Percentiles rank a stretch among this genome's conserved stretches.
Evolutionary conservation across 192 early-diverging fungal genomes (phyloP).

Genomic region (Umbelopsis ramanniana): DNA sequence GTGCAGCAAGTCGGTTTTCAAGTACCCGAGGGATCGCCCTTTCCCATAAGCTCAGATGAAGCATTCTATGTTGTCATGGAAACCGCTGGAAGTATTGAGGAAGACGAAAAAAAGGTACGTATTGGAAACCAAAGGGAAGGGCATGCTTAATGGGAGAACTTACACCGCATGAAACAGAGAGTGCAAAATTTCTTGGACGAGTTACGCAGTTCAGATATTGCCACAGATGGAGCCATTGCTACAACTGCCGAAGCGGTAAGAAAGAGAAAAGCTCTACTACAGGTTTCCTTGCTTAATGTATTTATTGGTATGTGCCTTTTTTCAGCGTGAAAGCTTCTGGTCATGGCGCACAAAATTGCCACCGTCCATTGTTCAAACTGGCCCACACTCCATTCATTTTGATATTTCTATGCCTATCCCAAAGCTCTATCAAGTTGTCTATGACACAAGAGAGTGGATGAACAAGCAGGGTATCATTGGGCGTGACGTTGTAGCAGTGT

Average conservation of each 20-base stretch:
- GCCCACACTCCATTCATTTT: conserved; percentile 84
- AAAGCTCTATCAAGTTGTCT: conserved; percentile 78
- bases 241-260: conserved; percentile 73
- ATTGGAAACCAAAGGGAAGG: too few relatives aligned
- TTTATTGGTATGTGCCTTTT: neutral
- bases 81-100: conserved; percentile 83
- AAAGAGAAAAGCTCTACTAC: too few relatives aligned
- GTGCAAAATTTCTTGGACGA: conserved; percentile 69
- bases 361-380: conserved; percentile 80
- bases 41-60: conserved; percentile 61
- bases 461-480: conserved; percentile 56
- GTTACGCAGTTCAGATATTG: conserved; percentile 67
- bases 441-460: conserved; percentile 70
- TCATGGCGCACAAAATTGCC: conserved; percentile 86
- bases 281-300: too few relatives aligned
- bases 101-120: conserved; percentile 77
- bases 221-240: conserved; percentile 82
- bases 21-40: conserved; percentile 42
- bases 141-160: neutral
- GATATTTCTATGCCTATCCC: conserved; percentile 89
- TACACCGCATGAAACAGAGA: conserved; percentile 44
- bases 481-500: conserved; percentile 51
- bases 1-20: conserved; percentile 67
- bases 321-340: conserved; percentile 64
- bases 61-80: conserved; percentile 94